phyloP scores from a whole-genome alignment of 257 asterid species.

The Nemophila menziesii region DNA sequence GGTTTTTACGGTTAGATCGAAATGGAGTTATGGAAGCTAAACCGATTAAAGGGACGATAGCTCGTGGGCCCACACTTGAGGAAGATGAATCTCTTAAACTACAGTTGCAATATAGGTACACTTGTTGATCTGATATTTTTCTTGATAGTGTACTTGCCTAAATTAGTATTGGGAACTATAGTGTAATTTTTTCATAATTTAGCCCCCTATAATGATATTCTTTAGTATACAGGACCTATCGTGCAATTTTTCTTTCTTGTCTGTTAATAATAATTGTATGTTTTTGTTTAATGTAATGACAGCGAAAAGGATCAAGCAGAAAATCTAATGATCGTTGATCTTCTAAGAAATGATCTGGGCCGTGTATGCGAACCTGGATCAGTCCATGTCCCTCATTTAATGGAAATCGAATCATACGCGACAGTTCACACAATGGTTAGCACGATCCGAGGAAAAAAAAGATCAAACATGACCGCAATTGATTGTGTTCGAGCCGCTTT shows the following conservation, averaged over 20 bases:
- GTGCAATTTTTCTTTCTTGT: too few relatives aligned
- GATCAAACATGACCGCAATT: slow-evolving; percentile 40
- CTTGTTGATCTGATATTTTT: not conserved
- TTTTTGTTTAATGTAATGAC: not conserved
- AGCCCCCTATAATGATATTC: too few relatives aligned
- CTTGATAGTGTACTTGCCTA: not conserved
- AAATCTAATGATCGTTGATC: slow-evolving; percentile 94
- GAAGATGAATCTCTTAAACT: slow-evolving; percentile 65
- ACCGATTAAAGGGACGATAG: slow-evolving; percentile 91
- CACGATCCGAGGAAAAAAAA: slow-evolving; percentile 68
- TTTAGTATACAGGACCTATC: too few relatives aligned
- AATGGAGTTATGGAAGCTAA: slow-evolving; percentile 87
- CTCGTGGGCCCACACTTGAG: slow-evolving; percentile 66
- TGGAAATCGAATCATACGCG: slow-evolving; percentile 91
- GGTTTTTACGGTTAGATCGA: slow-evolving; percentile 74
- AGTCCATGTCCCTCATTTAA: slow-evolving; percentile 79
- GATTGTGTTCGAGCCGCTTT: slow-evolving; percentile 86
- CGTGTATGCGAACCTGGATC: slow-evolving; percentile 98
- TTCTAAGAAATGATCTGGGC: slow-evolving; percentile 86
- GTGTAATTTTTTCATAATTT: too few relatives aligned
- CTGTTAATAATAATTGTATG: not conserved
- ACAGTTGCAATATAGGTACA: slow-evolving; percentile 77
- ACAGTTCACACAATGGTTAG: slow-evolving; percentile 98
- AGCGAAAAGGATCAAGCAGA: slow-evolving; percentile 99
- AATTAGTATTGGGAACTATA: not conserved